A percentile compares a stretch with the other conserved stretches of the same genome.
These are phyloP conservation scores for Andrographis paniculata DNA, from an alignment of 305 asterid genomes.

Conservation along the genomic window DNA sequence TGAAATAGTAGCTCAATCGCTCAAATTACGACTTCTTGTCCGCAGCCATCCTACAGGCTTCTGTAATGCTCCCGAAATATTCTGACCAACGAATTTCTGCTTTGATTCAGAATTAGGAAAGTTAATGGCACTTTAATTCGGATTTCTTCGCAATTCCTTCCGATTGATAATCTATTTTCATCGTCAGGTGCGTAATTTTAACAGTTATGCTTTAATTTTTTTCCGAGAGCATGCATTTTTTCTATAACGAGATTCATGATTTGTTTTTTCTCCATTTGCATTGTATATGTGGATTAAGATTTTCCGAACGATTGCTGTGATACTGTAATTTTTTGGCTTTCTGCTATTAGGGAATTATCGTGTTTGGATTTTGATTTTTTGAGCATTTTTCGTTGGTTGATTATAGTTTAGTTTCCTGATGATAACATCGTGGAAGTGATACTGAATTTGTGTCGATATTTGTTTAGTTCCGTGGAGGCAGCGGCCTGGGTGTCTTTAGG, in stretches of 20 bases:
- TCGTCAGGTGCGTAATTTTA: slow-evolving; percentile 18
- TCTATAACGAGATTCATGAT: neutral
- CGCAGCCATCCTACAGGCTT: slow-evolving; percentile 15
- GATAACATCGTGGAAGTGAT: too few species aligned
- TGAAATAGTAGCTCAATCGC: neutral
- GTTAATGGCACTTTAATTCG: slow-evolving; percentile 7
- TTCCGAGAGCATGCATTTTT: slow-evolving; percentile 6
- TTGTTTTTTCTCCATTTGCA: slow-evolving; percentile 8
- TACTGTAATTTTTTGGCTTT: too few species aligned
- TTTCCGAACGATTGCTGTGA: too few species aligned
- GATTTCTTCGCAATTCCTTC: slow-evolving; percentile 13
- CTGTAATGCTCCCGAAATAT: slow-evolving; percentile 16
- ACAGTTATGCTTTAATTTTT: too few species aligned
- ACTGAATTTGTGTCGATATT: too few species aligned
- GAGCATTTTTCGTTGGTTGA: too few species aligned
- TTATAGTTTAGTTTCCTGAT: too few species aligned
- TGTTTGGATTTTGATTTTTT: too few species aligned
- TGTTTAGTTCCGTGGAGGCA: too few species aligned
- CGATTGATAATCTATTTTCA: slow-evolving; percentile 18
- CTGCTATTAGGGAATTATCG: too few species aligned
- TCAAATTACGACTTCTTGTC: slow-evolving; percentile 13
- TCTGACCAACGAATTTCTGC: slow-evolving; percentile 14
- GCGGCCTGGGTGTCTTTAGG: too few species aligned
- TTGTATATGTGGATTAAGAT: neutral
- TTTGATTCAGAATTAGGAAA: neutral